phyloP scores from a whole-genome alignment of 345 rosid genomes.

The Stellera chamaejasme region DNA sequence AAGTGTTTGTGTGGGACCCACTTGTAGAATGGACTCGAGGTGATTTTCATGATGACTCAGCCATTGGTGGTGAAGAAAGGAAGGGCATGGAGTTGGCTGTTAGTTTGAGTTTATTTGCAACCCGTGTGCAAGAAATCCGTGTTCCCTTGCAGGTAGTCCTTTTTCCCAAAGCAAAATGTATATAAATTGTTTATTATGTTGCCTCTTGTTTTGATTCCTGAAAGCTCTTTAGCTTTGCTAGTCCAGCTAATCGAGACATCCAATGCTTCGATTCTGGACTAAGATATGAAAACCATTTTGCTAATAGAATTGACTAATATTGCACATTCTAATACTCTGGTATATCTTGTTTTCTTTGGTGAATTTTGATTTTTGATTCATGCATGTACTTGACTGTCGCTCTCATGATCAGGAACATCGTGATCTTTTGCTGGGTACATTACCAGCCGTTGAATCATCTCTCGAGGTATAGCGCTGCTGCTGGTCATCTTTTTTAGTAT shows the following conservation, averaged over 20 bases:
- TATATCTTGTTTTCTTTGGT: conserved; percentile 2
- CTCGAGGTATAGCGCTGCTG: conserved; percentile 50
- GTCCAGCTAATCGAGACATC: conserved; percentile 2
- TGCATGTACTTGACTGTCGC: conserved; percentile 9
- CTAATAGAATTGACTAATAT: neutral
- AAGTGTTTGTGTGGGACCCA: conserved; percentile 95
- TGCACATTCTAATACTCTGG: conserved; percentile 8
- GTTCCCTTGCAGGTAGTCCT: conserved; percentile 76
- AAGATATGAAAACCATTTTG: conserved; percentile 2
- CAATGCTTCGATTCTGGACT: neutral
- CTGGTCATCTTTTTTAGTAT: conserved; percentile 6
- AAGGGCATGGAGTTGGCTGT: conserved; percentile 97
- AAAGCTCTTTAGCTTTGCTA: neutral
- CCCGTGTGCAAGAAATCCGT: conserved; percentile 94
- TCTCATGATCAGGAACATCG: conserved; percentile 68
- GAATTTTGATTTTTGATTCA: neutral
- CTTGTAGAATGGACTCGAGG: conserved; percentile 96
- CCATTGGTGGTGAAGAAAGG: conserved; percentile 95
- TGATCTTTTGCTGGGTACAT: conserved; percentile 64
- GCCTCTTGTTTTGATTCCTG: conserved; percentile 4
- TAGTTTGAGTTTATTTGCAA: conserved; percentile 93
- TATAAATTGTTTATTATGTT: neutral
- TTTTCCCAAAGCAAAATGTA: conserved; percentile 5
- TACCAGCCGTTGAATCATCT: conserved; percentile 75
- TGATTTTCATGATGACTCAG: conserved; percentile 93